Conservation (phyloP, 768 basidiomycete genomes). For the Lactarius indigo region DNA sequence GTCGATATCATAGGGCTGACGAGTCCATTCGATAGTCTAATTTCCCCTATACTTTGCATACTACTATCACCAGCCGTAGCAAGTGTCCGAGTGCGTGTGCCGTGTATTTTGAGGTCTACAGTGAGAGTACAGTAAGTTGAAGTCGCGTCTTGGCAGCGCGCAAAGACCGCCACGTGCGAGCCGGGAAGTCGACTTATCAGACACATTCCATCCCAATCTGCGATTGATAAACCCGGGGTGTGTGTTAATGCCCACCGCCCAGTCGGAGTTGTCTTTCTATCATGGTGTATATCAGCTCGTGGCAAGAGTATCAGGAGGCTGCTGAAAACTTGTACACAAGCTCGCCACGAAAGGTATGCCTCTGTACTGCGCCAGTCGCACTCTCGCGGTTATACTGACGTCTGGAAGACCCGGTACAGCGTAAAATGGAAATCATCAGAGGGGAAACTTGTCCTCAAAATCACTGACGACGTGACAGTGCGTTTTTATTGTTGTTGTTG, state of each 20-base stretch:
- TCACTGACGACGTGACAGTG: conserved; percentile 88
- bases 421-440: conserved; percentile 88
- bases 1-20: not conserved
- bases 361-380: not conserved
- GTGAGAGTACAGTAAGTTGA: not conserved
- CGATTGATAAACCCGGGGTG: not conserved
- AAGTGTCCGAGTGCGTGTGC: not conserved
- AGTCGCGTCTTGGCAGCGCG: not conserved
- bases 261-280: conserved; percentile 32
- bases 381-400: conserved; percentile 1
- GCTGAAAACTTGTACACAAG: conserved; percentile 81
- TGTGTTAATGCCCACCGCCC: conserved; percentile 21
- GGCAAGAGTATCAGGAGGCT: conserved; percentile 88
- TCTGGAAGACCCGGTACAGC: conserved; percentile 74
- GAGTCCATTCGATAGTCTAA: not conserved
- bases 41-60: not conserved
- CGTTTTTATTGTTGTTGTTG: conserved; percentile 33
- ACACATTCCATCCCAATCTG: conserved; percentile 2
- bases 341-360: conserved; percentile 70
- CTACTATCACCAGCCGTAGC: not conserved
- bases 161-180: not conserved
- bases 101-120: not conserved
- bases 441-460: conserved; percentile 87
- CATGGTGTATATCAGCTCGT: conserved; percentile 88
- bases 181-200: not conserved